These are phyloP conservation scores for Leishmania braziliensis DNA, from an alignment of 208 protist species.

Conservation along the genomic window DNA sequence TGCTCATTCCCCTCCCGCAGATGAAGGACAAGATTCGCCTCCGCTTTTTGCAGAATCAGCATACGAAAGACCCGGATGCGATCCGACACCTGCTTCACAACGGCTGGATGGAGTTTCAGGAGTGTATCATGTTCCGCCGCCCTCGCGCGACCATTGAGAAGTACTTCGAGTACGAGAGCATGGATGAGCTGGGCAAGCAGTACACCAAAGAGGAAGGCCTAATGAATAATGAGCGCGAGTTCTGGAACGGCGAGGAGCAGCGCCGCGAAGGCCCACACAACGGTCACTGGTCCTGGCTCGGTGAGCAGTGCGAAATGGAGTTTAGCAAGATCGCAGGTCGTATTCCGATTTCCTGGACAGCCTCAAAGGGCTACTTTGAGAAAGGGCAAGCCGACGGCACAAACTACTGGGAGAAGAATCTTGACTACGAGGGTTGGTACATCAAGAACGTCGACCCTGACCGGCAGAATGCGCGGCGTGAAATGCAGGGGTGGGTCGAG, in stretches of 20 bases:
- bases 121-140: conserved; percentile 77
- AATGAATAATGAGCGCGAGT: conserved; percentile 72
- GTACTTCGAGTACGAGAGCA: conserved; percentile 80
- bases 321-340: conserved; percentile 80
- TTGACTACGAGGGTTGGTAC: conserved; percentile 93
- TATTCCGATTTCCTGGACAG: conserved; percentile 81
- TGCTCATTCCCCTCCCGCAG: conserved; percentile 71
- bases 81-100: conserved; percentile 88
- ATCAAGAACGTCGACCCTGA: conserved; percentile 92
- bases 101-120: conserved; percentile 91
- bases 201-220: conserved; percentile 84
- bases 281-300: conserved; percentile 89
- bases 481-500: conserved; percentile 86
- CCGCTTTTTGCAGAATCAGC: conserved; percentile 86
- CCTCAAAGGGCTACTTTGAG: conserved; percentile 88
- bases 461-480: conserved; percentile 72
- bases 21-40: conserved; percentile 87
- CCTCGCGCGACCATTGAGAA: conserved; percentile 79
- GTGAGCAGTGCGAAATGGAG: conserved; percentile 80
- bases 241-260: conserved; percentile 91
- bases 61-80: conserved; percentile 87
- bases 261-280: conserved; percentile 82
- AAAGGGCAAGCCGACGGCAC: conserved; percentile 84
- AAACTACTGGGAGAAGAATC: conserved; percentile 92
- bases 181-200: conserved; percentile 64